Conservation (phyloP, 2,329 filamentous ascomycete genomes). For the Pseudogymnoascus pannorum region DNA sequence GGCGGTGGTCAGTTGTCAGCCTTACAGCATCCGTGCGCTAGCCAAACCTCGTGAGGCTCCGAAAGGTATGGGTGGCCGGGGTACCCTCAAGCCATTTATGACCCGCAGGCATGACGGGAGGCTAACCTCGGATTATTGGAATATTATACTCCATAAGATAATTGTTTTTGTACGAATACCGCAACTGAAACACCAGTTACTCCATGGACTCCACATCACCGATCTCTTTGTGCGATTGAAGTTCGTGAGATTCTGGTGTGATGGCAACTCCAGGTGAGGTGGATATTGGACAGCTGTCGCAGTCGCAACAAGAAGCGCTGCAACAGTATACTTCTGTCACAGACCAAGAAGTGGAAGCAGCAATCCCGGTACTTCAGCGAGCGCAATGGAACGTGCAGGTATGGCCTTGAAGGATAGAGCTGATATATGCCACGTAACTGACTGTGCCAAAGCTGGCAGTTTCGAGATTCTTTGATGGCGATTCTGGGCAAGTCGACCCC, state of each 20-base stretch:
- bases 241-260: background rate
- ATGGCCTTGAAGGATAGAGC: conserved; percentile 18
- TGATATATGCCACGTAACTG: conserved; percentile 15
- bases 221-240: conserved; percentile 4
- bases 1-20: conserved; percentile 7
- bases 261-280: conserved; percentile 41
- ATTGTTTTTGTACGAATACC: background rate
- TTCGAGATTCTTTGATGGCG: conserved; percentile 95
- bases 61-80: background rate
- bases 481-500: conserved; percentile 61
- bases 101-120: background rate
- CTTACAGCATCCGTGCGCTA: conserved; percentile 7
- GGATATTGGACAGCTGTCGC: conserved; percentile 63
- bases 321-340: conserved; percentile 87
- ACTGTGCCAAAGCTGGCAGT: conserved; percentile 68
- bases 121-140: background rate
- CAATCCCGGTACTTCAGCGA: conserved; percentile 69
- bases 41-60: conserved; percentile 1
- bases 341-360: conserved; percentile 68
- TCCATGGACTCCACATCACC: conserved; percentile 5
- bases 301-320: conserved; percentile 73
- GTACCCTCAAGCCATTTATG: background rate
- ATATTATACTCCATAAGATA: background rate
- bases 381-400: conserved; percentile 97
- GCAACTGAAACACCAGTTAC: background rate